Conservation (phyloP, 2,329 filamentous ascomycete genomes). For the Phoma sp. region DNA sequence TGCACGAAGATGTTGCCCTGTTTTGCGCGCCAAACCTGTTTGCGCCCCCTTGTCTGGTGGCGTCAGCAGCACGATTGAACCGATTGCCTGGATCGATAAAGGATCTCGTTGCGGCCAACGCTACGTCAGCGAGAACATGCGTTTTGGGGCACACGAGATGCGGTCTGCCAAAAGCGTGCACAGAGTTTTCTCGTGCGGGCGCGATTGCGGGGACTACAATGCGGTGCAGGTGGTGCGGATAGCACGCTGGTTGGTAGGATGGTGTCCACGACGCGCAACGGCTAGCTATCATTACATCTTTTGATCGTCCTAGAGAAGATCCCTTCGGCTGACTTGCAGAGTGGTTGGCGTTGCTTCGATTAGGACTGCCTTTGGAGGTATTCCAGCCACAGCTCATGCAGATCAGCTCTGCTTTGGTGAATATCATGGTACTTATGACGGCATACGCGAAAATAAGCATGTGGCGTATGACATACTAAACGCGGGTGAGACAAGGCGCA, state of each 20-base stretch:
- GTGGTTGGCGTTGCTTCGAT: constrained; percentile 1
- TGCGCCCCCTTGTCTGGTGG: constrained; percentile 13
- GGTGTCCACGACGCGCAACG: constrained; percentile 12
- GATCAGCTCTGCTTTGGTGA: constrained; percentile 2
- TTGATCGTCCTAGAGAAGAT: constrained; percentile 2
- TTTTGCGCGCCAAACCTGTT: constrained; percentile 14
- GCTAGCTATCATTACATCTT: constrained; percentile 15
- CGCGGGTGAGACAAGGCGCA: constrained; percentile 11
- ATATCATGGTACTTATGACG: constrained; percentile 13
- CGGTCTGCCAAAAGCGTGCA: constrained; percentile 5
- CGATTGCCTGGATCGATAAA: constrained; percentile 2
- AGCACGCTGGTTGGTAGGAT: constrained; percentile 10
- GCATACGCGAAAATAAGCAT: constrained; percentile 13
- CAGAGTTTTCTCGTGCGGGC: constrained; percentile 5
- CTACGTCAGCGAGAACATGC: constrained; percentile 11
- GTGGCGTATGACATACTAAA: constrained; percentile 14
- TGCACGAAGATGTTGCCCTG: constrained; percentile 9
- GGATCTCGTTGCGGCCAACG: constrained; percentile 1
- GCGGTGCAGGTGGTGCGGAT: constrained; percentile 2
- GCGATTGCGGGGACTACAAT: constrained; percentile 6
- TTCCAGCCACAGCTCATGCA: constrained; percentile 16
- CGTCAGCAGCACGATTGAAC: constrained; percentile 6
- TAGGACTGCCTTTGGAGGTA: background rate
- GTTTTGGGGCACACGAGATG: constrained; percentile 8
- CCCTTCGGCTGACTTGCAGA: constrained; percentile 12